These are phyloP conservation scores for Debaryomyces nepalensis DNA, from an alignment of 1,139 yeast genomes.

Conservation along the genomic window DNA sequence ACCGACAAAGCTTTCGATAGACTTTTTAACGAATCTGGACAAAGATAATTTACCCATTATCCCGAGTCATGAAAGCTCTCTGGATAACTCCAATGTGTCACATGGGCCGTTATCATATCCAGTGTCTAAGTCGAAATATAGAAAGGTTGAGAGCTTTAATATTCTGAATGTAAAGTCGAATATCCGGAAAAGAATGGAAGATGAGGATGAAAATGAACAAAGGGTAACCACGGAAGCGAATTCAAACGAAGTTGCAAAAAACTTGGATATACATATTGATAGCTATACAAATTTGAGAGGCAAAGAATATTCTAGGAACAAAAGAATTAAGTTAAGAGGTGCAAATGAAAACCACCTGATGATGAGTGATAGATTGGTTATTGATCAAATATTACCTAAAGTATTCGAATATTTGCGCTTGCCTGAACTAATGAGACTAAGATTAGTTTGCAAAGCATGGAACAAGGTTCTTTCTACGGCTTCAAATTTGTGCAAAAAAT, in stretches of 20 bases:
- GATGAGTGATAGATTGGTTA: constrained; percentile 55
- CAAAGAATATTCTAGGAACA: constrained; percentile 33
- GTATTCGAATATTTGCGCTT: constrained; percentile 58
- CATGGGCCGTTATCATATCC: neutral
- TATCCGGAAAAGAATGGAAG: no score
- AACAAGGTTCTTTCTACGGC: constrained; percentile 64
- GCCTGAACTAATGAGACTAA: constrained; percentile 60
- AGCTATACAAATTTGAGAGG: no score
- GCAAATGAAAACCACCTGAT: constrained; percentile 60
- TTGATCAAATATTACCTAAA: constrained; percentile 58
- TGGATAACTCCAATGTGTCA: neutral
- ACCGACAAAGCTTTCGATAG: constrained; percentile 21
- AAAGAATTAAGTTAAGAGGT: constrained; percentile 51
- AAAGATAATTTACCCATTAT: neutral
- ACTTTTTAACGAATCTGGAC: constrained; percentile 25
- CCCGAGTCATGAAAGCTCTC: neutral
- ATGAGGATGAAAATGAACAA: no score
- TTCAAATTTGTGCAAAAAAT: constrained; percentile 49
- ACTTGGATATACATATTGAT: no score
- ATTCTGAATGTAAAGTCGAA: no score
- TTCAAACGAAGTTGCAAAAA: no score
- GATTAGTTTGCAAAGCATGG: constrained; percentile 67
- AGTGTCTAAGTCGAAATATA: neutral
- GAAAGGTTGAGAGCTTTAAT: no score
- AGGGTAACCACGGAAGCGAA: no score